phyloP scores from a whole-genome alignment of 768 basidiomycete genomes.

The Mycena leptocephala region DNA sequence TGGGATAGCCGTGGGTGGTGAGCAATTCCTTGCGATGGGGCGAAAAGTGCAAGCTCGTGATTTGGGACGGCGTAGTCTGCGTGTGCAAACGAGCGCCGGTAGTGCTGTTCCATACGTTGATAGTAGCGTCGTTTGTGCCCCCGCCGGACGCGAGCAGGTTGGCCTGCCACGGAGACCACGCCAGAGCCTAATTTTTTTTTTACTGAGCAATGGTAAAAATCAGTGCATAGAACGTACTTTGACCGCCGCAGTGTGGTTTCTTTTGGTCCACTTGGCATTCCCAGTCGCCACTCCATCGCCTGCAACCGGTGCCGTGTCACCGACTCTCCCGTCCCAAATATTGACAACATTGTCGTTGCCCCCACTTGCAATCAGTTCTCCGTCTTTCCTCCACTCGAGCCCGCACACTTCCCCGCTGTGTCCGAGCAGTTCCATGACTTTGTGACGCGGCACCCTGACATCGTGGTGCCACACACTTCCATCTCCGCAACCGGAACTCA shows the following conservation, averaged over 20 bases:
- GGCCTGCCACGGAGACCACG: conserved; percentile 98
- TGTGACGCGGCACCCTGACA: conserved; percentile 89
- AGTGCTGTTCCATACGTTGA: conserved; percentile 93
- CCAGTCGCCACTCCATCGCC: conserved; percentile 64
- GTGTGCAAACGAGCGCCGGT: conserved; percentile 95
- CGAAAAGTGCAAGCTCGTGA: conserved; percentile 93
- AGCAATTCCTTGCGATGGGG: conserved; percentile 91
- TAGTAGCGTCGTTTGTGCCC: conserved; percentile 93
- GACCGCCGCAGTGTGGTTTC: conserved; percentile 92
- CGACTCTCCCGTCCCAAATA: conserved; percentile 93
- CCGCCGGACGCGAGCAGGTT: conserved; percentile 94
- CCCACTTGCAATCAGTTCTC: conserved; percentile 93
- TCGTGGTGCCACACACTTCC: conserved; percentile 98
- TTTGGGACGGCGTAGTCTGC: conserved; percentile 89
- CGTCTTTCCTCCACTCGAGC: conserved; percentile 90
- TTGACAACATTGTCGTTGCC: conserved; percentile 99
- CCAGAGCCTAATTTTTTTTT: conserved; percentile 77
- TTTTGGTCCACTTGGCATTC: conserved; percentile 90
- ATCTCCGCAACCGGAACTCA: conserved; percentile 92
- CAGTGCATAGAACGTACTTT: conserved; percentile 62
- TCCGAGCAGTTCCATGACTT: conserved; percentile 91
- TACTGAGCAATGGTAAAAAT: not conserved
- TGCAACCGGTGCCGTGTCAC: conserved; percentile 56
- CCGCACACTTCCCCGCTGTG: conserved; percentile 97
- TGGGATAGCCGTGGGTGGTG: conserved; percentile 96